A percentile compares a stretch with the other conserved stretches of the same genome.
These are phyloP conservation scores for thale cress (Arabidopsis thaliana) DNA, from an alignment of 345 rosid genomes.

Conservation along the genomic window TAIR10.1 NC_003071.7:13478001-13478500, in stretches of 20 bases:
- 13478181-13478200: no score
- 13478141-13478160: no score
- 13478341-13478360: background rate
- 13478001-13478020: no score
- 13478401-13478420: constrained; percentile 8
- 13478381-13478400: background rate
- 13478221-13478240: background rate
- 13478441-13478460: background rate
- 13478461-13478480: background rate
- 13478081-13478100: no score
- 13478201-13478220: no score
- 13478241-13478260: background rate
- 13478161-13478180: no score
- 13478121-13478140: no score
- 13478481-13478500: background rate
- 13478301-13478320: background rate
- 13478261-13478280: no score
- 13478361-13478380: constrained; percentile 13
- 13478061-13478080: no score
- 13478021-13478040: no score
- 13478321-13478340: background rate
- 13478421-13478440: background rate
- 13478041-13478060: no score
- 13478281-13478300: background rate
- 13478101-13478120: no score